These are phyloP conservation scores for Beauveria pseudobassiana DNA, from an alignment of 2,329 filamentous ascomycete species.

Conservation along the genomic window DNA sequence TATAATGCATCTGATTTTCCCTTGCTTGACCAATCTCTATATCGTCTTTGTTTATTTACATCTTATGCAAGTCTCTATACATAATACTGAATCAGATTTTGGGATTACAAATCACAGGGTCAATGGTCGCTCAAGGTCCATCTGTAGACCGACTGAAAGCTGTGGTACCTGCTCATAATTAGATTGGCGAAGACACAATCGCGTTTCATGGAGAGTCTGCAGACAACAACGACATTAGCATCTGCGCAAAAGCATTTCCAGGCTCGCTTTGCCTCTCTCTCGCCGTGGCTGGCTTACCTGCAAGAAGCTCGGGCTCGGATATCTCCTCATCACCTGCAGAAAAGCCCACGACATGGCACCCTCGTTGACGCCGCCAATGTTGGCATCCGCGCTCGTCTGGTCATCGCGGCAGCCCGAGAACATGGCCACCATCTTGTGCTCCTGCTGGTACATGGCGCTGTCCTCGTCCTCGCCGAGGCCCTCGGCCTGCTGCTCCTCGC, in stretches of 20 bases:
- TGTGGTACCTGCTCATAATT: conserved; percentile 12
- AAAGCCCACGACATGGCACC: conserved; percentile 11
- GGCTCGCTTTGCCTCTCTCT: too few species aligned
- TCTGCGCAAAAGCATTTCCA: too few species aligned
- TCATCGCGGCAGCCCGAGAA: conserved; percentile 86
- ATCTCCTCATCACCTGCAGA: conserved; percentile 6
- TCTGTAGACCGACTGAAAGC: conserved; percentile 10
- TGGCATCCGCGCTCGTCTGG: conserved; percentile 47
- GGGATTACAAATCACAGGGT: not conserved
- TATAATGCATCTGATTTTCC: too few species aligned
- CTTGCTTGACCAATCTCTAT: too few species aligned
- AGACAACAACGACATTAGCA: not conserved
- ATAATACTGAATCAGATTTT: not conserved
- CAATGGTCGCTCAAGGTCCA: conserved; percentile 8
- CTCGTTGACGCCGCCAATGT: conserved; percentile 9
- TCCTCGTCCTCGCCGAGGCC: conserved; percentile 1
- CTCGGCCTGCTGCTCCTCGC: conserved; percentile 5
- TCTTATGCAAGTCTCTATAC: not conserved
- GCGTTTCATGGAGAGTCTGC: conserved; percentile 5
- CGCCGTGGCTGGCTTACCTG: not conserved
- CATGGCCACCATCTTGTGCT: conserved; percentile 58
- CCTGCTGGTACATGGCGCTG: conserved; percentile 6
- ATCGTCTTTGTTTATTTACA: not conserved
- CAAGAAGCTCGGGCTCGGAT: conserved; percentile 1
- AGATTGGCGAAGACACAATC: conserved; percentile 7